Conservation (phyloP, 176 grass and related monocot species). For the Triticum aestivum region IWGSC_CS_RefSeq_v2.1 NC_057808.1:107840625-107841124, state of each 20-base stretch:
- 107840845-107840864: slow-evolving; percentile 88
- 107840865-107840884: slow-evolving; percentile 81
- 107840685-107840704: background rate
- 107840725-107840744: background rate
- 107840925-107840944: background rate
- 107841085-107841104: background rate
- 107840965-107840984: background rate
- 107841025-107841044: slow-evolving; percentile 94
- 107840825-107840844: slow-evolving; percentile 78
- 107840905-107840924: background rate
- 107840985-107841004: slow-evolving; percentile 93
- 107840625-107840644: too few relatives aligned
- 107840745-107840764: background rate
- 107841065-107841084: background rate
- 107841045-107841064: slow-evolving; percentile 64
- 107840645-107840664: background rate
- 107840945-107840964: background rate
- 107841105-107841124: background rate
- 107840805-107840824: slow-evolving; percentile 98
- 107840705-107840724: background rate
- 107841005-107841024: slow-evolving; percentile 94
- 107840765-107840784: slow-evolving; percentile 27
- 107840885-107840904: background rate
- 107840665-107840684: background rate
- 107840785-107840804: slow-evolving; percentile 62